Conservation (phyloP, 2,329 filamentous ascomycete genomes). For the Cercospora citrullina region DNA sequence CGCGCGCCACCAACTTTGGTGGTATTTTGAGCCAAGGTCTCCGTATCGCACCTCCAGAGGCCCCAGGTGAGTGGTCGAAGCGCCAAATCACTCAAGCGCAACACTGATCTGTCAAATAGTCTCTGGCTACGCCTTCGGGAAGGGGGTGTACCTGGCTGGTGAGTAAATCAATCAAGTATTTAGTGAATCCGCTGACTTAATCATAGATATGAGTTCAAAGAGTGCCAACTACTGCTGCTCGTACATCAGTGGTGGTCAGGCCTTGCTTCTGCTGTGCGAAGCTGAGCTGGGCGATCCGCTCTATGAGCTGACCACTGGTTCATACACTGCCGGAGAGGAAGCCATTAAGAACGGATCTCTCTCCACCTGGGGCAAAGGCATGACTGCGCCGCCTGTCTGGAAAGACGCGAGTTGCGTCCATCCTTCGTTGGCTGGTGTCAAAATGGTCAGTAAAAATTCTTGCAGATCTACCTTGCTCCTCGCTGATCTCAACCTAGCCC, state of each 20-base stretch:
- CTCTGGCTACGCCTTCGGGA: constrained; percentile 69
- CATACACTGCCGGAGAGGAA: constrained; percentile 63
- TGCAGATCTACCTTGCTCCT: neutral
- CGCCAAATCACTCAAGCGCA: constrained; percentile 59
- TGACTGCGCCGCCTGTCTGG: constrained; percentile 66
- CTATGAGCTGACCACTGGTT: constrained; percentile 59
- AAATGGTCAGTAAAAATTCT: constrained; percentile 58
- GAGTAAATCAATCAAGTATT: constrained; percentile 48
- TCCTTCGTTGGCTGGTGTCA: constrained; percentile 63
- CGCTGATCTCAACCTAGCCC: constrained; percentile 23
- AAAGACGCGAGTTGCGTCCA: constrained; percentile 72
- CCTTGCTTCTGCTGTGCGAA: constrained; percentile 78
- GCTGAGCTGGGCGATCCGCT: constrained; percentile 78
- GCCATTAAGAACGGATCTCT: constrained; percentile 61
- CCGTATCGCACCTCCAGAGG: constrained; percentile 84
- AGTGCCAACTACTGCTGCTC: constrained; percentile 73
- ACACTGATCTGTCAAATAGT: neutral
- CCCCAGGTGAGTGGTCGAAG: constrained; percentile 55
- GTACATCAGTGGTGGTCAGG: constrained; percentile 55
- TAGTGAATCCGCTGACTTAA: neutral
- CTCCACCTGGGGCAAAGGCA: constrained; percentile 71
- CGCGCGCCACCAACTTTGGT: constrained; percentile 77
- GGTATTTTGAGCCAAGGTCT: constrained; percentile 86
- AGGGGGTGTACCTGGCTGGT: constrained; percentile 85
- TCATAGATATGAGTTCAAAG: constrained; percentile 71